Base-by-base conservation (phyloP, 352 stramenopile species). In the Peronospora belbahrii region DNA sequence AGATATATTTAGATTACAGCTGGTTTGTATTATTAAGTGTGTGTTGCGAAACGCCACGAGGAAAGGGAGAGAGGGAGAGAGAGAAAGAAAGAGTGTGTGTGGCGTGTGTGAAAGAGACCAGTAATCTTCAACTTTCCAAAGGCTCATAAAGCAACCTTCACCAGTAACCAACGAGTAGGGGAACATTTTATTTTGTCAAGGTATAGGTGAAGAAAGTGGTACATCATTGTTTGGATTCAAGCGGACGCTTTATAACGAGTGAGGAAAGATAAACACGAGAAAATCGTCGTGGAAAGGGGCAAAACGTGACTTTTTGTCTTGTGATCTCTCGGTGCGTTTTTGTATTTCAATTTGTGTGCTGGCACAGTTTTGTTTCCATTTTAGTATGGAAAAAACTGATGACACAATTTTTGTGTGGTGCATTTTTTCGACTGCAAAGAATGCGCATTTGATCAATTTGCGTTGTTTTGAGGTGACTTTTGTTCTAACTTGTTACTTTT, bases 171-270 rank as follows among this genome's bases (percentile, higher is more conserved):
- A 67, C 56, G 43, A 66, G 51, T 60, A 67, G 51, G 56, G 59
- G 56, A 67, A 67, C 33, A 32, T 20, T n/a, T n/a, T n/a, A n/a
- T n/a, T n/a, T n/a, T 35, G 28, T 15, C 27, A 14, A 62, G 51
- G 66, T 62, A 38, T 77, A 77, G 66, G 66, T 76, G 66, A 72
- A 48, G 34, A 43, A 67, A 67, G 51, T 47, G 65, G n/a, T n/a
- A n/a, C n/a, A n/a, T 34, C 65, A 70, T 66, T 65, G 34, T 62
- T n/a, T n/a, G n/a, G n/a, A n/a, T n/a, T 58, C 42, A 51, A 68
- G 42, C 64, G 52, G 56, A 3, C 27, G 27, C 13, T 11, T 33
- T 27, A 7, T 27, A 27, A 7, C 23, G 23, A 27, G 4, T 27
- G n/a, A n/a, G n/a, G n/a, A n/a, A n/a, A n/a, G n/a, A 11, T 9